These are phyloP conservation scores for Rhodotorula babjevae DNA, from an alignment of 768 basidiomycete species.

Conservation along the genomic window DNA sequence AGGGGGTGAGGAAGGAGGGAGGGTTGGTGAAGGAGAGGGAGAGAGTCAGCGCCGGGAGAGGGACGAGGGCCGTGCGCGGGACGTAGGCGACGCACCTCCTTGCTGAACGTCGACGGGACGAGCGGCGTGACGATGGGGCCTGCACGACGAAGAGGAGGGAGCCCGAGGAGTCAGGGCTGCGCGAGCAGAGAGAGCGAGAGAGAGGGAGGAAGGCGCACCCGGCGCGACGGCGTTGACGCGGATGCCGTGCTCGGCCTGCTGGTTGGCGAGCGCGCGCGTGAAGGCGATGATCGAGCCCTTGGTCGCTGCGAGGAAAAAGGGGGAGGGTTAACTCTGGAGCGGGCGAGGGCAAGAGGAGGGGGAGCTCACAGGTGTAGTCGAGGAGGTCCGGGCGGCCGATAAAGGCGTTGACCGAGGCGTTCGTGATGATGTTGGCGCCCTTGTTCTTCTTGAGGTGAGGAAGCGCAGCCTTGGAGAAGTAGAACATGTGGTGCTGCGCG, in stretches of 20 bases:
- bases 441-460: slow-evolving; percentile 49
- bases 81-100: background rate
- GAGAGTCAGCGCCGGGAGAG: too few species aligned
- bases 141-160: slow-evolving; percentile 37
- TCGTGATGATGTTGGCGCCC: slow-evolving; percentile 53
- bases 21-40: too few species aligned
- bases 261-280: slow-evolving; percentile 54
- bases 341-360: too few species aligned
- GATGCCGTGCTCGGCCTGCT: slow-evolving; percentile 54
- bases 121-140: slow-evolving; percentile 57
- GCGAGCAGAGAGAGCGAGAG: slow-evolving; percentile 2
- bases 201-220: background rate
- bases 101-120: slow-evolving; percentile 41
- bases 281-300: slow-evolving; percentile 57
- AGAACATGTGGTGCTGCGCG: slow-evolving; percentile 46
- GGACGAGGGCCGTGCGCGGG: too few species aligned
- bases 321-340: background rate
- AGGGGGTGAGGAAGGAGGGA: background rate
- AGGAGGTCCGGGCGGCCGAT: slow-evolving; percentile 54
- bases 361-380: slow-evolving; percentile 50
- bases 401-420: slow-evolving; percentile 51
- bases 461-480: slow-evolving; percentile 53
- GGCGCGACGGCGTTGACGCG: slow-evolving; percentile 51
- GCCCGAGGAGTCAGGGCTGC: background rate
- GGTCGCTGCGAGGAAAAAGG: slow-evolving; percentile 45